These are phyloP conservation scores for Coelastrella sp. DNA, from an alignment of 139 green algal species.

Conservation along the genomic window DNA sequence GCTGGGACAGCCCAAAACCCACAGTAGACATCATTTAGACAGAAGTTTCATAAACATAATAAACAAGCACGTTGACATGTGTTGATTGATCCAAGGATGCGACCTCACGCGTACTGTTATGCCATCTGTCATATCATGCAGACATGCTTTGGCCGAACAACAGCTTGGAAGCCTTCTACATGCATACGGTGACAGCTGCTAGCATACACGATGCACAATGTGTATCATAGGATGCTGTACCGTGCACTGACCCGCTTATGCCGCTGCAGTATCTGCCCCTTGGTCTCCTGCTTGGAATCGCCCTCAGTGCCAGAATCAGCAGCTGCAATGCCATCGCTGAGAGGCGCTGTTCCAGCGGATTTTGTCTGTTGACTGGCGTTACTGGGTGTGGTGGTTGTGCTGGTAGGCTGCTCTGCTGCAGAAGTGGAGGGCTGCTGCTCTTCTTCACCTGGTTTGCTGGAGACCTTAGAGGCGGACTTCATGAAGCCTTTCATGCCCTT, in stretches of 20 bases:
- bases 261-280: slow-evolving; percentile 78
- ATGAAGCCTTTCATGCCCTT: slow-evolving; percentile 47
- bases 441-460: background rate
- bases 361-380: background rate
- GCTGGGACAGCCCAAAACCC: too few species aligned
- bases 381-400: background rate
- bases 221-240: background rate
- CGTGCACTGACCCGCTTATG: slow-evolving; percentile 74
- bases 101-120: too few species aligned
- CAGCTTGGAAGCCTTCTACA: too few species aligned
- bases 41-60: too few species aligned
- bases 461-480: background rate
- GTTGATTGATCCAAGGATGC: too few species aligned
- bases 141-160: too few species aligned
- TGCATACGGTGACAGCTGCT: too few species aligned
- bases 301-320: background rate
- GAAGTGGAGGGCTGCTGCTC: background rate
- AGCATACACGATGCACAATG: too few species aligned
- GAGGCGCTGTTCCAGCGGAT: background rate
- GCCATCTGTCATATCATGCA: too few species aligned
- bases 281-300: slow-evolving; percentile 55
- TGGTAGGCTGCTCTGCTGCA: slow-evolving; percentile 15
- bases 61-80: too few species aligned
- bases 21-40: too few species aligned
- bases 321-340: background rate